These are phyloP conservation scores for Macrophomina phaseolina DNA, from an alignment of 2,329 filamentous ascomycete genomes.

Conservation along the genomic window DNA sequence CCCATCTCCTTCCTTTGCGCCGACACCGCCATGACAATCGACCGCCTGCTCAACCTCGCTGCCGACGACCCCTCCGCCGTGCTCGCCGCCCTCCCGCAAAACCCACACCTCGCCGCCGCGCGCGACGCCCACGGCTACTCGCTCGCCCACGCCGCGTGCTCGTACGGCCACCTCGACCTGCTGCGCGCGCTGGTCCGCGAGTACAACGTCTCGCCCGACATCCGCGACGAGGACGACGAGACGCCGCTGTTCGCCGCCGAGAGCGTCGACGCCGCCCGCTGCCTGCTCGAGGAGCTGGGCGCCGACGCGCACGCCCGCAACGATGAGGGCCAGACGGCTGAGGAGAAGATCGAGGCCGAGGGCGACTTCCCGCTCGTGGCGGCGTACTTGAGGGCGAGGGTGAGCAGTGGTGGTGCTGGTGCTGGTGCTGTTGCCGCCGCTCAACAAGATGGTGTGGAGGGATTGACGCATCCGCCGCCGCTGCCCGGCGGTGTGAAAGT, in stretches of 20 bases:
- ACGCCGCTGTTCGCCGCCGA: slow-evolving; percentile 95
- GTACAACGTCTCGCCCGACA: slow-evolving; percentile 79
- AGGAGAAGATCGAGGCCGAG: slow-evolving; percentile 79
- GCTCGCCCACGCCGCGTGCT: slow-evolving; percentile 88
- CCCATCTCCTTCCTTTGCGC: neutral
- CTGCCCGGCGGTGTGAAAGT: slow-evolving; percentile 79
- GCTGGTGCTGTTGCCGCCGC: slow-evolving; percentile 31
- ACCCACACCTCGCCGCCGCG: slow-evolving; percentile 75
- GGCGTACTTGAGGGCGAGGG: slow-evolving; percentile 64
- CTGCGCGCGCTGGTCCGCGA: slow-evolving; percentile 76
- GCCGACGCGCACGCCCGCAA: slow-evolving; percentile 71
- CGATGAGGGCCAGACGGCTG: slow-evolving; percentile 77
- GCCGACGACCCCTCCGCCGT: slow-evolving; percentile 80
- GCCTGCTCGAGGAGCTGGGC: slow-evolving; percentile 81
- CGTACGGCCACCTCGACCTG: slow-evolving; percentile 85
- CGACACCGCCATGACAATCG: slow-evolving; percentile 44
- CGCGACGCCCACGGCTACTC: slow-evolving; percentile 96
- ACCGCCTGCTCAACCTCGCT: slow-evolving; percentile 62
- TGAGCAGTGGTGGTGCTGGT: slow-evolving; percentile 35
- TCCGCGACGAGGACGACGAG: slow-evolving; percentile 89
- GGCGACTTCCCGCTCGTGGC: slow-evolving; percentile 78
- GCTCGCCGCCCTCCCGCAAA: slow-evolving; percentile 73
- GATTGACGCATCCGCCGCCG: slow-evolving; percentile 58
- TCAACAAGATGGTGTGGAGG: slow-evolving; percentile 29
- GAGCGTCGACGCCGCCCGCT: slow-evolving; percentile 75